Conservation (phyloP, 306 rosid species). For the Quercus robur region DNA sequence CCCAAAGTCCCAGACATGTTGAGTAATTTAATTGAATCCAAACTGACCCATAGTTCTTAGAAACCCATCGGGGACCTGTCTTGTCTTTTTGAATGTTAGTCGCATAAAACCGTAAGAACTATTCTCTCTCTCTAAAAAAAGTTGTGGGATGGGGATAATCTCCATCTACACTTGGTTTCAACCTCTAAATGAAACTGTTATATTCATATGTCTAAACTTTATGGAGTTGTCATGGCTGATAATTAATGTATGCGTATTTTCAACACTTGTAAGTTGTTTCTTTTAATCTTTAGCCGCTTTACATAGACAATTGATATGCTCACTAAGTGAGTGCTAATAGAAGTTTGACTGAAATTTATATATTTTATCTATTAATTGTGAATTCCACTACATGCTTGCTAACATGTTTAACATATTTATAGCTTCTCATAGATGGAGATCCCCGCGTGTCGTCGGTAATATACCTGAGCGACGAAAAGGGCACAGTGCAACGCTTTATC, state of each 20-base stretch:
- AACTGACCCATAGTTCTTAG: too few species aligned
- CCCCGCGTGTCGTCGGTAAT: slow-evolving; percentile 68
- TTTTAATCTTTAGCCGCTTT: slow-evolving; percentile 5
- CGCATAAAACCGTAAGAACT: too few species aligned
- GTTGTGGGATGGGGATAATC: too few species aligned
- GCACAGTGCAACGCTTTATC: slow-evolving; percentile 82
- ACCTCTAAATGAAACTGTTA: too few species aligned
- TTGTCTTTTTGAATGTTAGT: too few species aligned
- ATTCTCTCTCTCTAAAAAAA: too few species aligned
- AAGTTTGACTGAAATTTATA: neutral
- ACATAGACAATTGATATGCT: neutral
- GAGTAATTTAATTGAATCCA: too few species aligned
- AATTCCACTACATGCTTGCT: neutral
- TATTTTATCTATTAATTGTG: neutral
- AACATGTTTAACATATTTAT: slow-evolving; percentile 20
- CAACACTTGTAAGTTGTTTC: slow-evolving; percentile 43
- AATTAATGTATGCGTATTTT: slow-evolving; percentile 44
- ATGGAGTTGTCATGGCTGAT: too few species aligned
- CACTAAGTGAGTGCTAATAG: neutral
- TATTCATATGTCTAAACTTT: too few species aligned
- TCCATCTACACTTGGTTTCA: too few species aligned
- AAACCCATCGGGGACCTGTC: too few species aligned
- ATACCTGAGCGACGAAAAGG: slow-evolving; percentile 90
- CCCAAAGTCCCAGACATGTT: too few species aligned
- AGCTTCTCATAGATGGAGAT: slow-evolving; percentile 76